Percentiles rank a stretch among this genome's conserved stretches.
Conservation (phyloP, 306 rosid species). For the Quercus engelmannii region DNA sequence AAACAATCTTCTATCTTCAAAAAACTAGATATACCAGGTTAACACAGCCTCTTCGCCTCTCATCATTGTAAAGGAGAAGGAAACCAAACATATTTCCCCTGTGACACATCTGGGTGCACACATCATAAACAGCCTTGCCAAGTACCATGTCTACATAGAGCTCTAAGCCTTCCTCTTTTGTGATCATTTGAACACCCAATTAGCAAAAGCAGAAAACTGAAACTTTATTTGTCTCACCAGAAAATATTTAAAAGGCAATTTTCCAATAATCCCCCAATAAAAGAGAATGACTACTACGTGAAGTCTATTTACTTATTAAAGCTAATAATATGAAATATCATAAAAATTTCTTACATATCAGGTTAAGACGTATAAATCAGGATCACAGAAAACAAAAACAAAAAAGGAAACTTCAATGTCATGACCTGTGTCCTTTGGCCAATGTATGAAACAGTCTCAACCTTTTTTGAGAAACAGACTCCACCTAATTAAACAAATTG, state of each 20-base stretch:
- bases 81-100: constrained; percentile 96
- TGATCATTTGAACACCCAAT: constrained; percentile 58
- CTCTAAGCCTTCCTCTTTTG: constrained; percentile 85
- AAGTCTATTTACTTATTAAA: background rate
- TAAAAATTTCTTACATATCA: background rate
- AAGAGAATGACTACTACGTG: background rate
- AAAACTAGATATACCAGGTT: constrained; percentile 84
- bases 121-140: background rate
- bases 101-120: constrained; percentile 92
- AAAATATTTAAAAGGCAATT: constrained; percentile 4
- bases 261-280: too few relatives aligned
- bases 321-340: background rate
- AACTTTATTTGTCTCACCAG: background rate
- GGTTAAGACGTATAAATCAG: background rate
- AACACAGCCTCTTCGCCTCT: constrained; percentile 91
- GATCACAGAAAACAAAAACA: background rate
- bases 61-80: constrained; percentile 77
- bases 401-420: constrained; percentile 6
- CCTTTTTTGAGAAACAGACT: background rate
- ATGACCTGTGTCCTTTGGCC: background rate
- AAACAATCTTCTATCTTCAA: constrained; percentile 68
- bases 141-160: constrained; percentile 17
- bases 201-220: constrained; percentile 19
- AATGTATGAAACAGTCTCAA: background rate
- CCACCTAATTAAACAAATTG: background rate